Evolutionary conservation across 495 filamentous ascomycete species (phyloP), one percentile per base, ranked within the genome.

Genomic region (Penicillium canescens): DNA sequence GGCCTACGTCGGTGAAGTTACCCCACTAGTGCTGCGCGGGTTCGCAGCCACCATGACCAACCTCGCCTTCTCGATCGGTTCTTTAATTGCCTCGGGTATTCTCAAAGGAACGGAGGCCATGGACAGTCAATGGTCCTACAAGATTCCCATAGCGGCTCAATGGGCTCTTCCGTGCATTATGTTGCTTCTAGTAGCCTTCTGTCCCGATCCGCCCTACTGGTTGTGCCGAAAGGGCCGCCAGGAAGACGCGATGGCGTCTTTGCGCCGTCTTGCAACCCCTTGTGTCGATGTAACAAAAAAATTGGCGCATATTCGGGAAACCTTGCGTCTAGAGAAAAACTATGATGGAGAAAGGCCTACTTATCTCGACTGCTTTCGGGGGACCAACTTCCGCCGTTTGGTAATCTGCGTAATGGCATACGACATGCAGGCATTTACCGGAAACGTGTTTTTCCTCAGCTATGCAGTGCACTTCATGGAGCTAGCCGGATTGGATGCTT

Each of bases 401-500:
- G 35, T 75, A 40, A 80, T 81, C 52, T 73, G 71, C 52, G 70
- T 77, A 31, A 72, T 72, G 63, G 74, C 75, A 38, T 82, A 77
- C 58, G 61, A 70, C 60, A 71, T 75, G 21, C 82, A 87, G 51
- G 77, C 68, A 0, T 63, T 73, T 46, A 47, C 57, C 0, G 67
- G 65, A 8, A 65, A 67, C 38, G 54, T 70, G 8, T 65, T 69
- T 36, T 66, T 66, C 42, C 55, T 67, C 57, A 65, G 46, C 54
- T 65, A 72, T 42, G 65, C 66, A 10, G 69, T 77, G n/a, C 72
- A 66, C 35, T 71, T 75, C 48, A 81, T 76, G 55, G 74, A 84
- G 54, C 79, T 85, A 46, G 87, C 88, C 1, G 88, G 88, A 0
- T 74, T 90, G 1, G 52, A 69, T 45, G 63, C 75, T 6, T 61